phyloP scores from a whole-genome alignment of 495 filamentous ascomycete genomes.

The Amphirosellinia nigrospora region DNA sequence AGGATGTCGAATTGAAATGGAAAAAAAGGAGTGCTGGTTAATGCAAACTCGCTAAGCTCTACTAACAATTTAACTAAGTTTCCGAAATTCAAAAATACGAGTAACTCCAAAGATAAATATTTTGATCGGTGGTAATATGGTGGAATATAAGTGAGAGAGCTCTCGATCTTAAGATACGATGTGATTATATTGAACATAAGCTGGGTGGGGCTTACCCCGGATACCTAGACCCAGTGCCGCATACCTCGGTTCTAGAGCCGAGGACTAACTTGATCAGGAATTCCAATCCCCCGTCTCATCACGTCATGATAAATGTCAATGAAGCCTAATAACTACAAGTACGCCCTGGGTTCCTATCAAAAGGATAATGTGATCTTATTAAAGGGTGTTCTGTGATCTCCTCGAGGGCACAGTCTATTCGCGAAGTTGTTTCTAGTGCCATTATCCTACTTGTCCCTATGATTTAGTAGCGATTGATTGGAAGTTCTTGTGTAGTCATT shows the following conservation, averaged over 20 bases:
- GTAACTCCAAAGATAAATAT: background rate
- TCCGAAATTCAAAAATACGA: background rate
- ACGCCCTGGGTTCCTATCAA: background rate
- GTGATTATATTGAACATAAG: background rate
- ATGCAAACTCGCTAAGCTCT: background rate
- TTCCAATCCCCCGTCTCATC: background rate
- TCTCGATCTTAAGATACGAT: background rate
- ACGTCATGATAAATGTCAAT: background rate
- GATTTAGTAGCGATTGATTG: background rate
- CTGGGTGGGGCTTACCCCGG: conserved; percentile 18
- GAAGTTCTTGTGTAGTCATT: background rate
- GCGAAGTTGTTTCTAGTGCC: too few relatives aligned
- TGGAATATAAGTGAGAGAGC: background rate
- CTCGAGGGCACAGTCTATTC: background rate
- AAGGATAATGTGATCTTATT: background rate
- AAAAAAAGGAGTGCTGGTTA: background rate
- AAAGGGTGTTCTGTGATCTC: background rate
- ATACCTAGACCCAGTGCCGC: background rate
- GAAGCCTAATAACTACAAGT: background rate
- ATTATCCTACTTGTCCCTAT: too few relatives aligned
- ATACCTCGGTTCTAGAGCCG: conserved; percentile 16
- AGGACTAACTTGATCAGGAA: conserved; percentile 8
- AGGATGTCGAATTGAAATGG: background rate
- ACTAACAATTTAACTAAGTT: background rate
- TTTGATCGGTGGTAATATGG: background rate